Base-by-base conservation (phyloP, 2,329 filamentous ascomycete species). In the Bipolaris gigantea region DNA sequence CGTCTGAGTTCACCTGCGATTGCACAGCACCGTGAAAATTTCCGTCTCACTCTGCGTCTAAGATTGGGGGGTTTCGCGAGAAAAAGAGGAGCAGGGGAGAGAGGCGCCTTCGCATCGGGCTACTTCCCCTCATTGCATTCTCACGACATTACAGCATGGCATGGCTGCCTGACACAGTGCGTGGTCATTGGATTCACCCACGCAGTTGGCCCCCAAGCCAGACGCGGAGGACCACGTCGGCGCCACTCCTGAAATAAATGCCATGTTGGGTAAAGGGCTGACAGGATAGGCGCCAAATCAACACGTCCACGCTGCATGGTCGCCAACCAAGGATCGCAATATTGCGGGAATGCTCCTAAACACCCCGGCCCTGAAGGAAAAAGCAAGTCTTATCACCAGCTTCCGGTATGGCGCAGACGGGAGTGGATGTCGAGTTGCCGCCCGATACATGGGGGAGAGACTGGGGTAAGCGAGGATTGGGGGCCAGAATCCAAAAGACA, bases 401-500 rank as follows among this genome's bases (percentile, higher is more conserved):
- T 48, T 36, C 32, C 46, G 50, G 48, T 32, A 44, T 51, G 36
- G 55, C 45, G 53, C 50, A 57, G 47, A 41, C 27, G 33, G 34
- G 36, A 45, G 32, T 38, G 33, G 38, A 35, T 40, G 38, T 47
- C 44, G 32, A 43, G 42, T n/a, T 49, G 19, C 41, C 21, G 39
- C 41, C 45, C 34, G 36, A 41, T 42, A 36, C 32, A 42, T 42
- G 52, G 48, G 41, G 44, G 48, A 48, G 45, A 40, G 56, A 62
- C 63, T 51, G 43, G 63, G 62, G 59, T 65, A 62, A 57, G 62
- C 62, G 63, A 65, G 30, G 19, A 27, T 49, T 54, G 48, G 50
- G 57, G 59, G 55, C 62, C 60, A 61, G 62, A 64, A 59, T 35
- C 62, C 60, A 61, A 61, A 63, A 57, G 39, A 51, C 50, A 46